phyloP scores from a whole-genome alignment of 2,329 filamentous ascomycete species.

The Fonsecaea pugnacius region DNA sequence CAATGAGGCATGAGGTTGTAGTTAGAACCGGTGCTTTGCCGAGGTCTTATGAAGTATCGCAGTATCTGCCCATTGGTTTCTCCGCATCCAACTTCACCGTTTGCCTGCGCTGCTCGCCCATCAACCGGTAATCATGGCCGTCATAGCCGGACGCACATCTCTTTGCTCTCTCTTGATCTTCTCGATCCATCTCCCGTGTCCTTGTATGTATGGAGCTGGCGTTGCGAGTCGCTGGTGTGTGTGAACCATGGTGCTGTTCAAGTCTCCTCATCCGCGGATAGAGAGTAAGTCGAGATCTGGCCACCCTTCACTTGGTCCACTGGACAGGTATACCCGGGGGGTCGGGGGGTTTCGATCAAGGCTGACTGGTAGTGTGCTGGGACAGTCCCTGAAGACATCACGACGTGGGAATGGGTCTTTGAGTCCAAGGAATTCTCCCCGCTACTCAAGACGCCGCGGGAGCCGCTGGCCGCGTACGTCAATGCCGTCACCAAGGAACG shows the following conservation, averaged over 20 bases:
- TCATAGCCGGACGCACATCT: conserved; percentile 7
- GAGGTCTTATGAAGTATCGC: not conserved
- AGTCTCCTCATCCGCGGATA: conserved; percentile 33
- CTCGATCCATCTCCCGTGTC: not conserved
- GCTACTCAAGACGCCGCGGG: conserved; percentile 45
- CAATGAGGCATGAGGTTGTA: not conserved
- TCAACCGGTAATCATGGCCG: conserved; percentile 7
- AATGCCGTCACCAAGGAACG: conserved; percentile 64
- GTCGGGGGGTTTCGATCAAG: not conserved
- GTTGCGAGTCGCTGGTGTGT: not conserved
- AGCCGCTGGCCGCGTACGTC: conserved; percentile 57
- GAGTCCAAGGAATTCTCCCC: conserved; percentile 57
- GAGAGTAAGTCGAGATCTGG: conserved; percentile 26
- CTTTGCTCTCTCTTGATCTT: conserved; percentile 1
- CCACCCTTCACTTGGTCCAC: not conserved
- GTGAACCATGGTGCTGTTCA: conserved; percentile 33
- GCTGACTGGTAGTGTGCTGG: not conserved
- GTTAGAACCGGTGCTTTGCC: not conserved
- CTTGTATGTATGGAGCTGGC: conserved; percentile 3
- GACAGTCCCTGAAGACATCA: conserved; percentile 58
- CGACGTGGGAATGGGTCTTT: conserved; percentile 67
- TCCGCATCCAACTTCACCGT: conserved; percentile 7
- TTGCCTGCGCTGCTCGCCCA: not conserved
- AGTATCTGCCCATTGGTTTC: not conserved
- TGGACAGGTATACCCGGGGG: not conserved